phyloP scores from a whole-genome alignment of 805 yeast genomes.

The Kuraishia borneana region DNA sequence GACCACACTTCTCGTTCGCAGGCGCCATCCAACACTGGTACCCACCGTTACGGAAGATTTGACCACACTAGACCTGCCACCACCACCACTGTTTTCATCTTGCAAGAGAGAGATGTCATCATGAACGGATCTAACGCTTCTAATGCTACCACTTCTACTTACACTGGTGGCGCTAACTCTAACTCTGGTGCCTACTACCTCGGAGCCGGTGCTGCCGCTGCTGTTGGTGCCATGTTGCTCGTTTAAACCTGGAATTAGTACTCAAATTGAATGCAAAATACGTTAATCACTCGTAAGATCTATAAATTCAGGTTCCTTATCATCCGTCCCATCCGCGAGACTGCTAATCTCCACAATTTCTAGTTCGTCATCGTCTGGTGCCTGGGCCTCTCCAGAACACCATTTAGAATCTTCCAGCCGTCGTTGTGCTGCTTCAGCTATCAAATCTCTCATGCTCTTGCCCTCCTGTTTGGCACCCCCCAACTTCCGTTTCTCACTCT shows the following conservation, averaged over 20 bases:
- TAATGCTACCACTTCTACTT: slow-evolving; percentile 2
- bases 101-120: slow-evolving; percentile 12
- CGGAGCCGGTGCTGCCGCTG: slow-evolving; percentile 1
- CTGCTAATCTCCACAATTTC: slow-evolving; percentile 14
- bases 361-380: slow-evolving; percentile 26
- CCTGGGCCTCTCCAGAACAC: slow-evolving; percentile 29
- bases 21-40: slow-evolving; percentile 19
- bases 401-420: slow-evolving; percentile 40
- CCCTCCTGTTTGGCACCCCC: slow-evolving; percentile 1
- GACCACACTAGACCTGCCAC: slow-evolving; percentile 30
- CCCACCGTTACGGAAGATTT: slow-evolving; percentile 37
- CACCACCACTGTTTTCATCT: slow-evolving; percentile 10
- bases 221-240: neutral
- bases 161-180: neutral
- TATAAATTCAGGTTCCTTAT: too few relatives aligned
- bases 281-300: too few relatives aligned
- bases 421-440: slow-evolving; percentile 52
- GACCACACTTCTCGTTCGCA: slow-evolving; percentile 30
- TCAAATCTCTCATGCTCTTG: slow-evolving; percentile 27
- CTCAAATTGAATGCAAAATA: too few relatives aligned
- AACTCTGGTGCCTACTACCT: slow-evolving; percentile 1
- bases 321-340: slow-evolving; percentile 5
- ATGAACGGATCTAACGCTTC: slow-evolving; percentile 5
- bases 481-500: slow-evolving; percentile 25
- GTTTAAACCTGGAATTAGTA: neutral